phyloP scores from a whole-genome alignment of 2,329 filamentous ascomycete species.

The Harringtonia aguacate region DNA sequence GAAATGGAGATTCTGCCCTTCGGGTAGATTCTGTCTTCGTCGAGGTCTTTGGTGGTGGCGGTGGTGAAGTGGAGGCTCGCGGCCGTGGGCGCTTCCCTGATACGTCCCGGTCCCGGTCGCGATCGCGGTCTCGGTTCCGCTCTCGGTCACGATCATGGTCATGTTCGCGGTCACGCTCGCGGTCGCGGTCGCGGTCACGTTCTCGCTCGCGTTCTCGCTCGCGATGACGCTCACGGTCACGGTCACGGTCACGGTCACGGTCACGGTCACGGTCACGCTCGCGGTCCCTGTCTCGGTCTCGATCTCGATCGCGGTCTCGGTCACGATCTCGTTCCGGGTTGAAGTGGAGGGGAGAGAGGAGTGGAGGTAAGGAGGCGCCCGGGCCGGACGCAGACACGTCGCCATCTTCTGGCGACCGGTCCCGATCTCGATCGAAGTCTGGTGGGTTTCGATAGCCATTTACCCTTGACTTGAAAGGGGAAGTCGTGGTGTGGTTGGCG shows the following conservation, averaged over 20 bases:
- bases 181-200: neutral
- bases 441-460: neutral
- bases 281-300: neutral
- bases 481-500: neutral
- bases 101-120: slow-evolving; percentile 14
- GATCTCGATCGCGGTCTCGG: neutral
- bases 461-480: neutral
- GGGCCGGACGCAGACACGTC: neutral
- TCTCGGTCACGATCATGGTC: neutral
- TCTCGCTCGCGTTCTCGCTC: slow-evolving; percentile 1
- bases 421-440: neutral
- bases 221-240: slow-evolving; percentile 13
- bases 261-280: slow-evolving; percentile 12
- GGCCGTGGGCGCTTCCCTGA: slow-evolving; percentile 6
- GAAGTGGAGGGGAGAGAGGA: slow-evolving; percentile 3
- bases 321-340: slow-evolving; percentile 1
- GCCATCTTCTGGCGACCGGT: neutral
- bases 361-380: neutral
- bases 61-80: slow-evolving; percentile 16
- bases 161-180: neutral
- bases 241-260: neutral
- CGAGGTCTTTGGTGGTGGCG: slow-evolving; percentile 9
- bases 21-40: slow-evolving; percentile 16
- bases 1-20: slow-evolving; percentile 15
- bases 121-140: neutral